Conservation (phyloP, 2,329 filamentous ascomycete species). For the Aspergillus proliferans region DNA sequence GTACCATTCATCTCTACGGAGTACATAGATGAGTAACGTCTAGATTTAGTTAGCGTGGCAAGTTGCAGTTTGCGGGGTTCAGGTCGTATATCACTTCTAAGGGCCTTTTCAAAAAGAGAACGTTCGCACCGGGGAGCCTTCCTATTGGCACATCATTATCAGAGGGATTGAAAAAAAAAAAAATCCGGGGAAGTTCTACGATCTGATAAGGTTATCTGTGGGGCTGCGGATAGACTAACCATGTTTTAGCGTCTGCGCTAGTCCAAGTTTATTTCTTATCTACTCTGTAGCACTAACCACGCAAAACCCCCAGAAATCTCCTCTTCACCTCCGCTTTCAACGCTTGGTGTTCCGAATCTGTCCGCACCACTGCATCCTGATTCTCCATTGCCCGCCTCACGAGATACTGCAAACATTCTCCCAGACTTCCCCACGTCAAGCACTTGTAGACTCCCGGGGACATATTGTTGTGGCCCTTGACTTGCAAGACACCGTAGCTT, state of each 20-base stretch:
- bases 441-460: conserved; percentile 47
- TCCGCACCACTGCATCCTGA: conserved; percentile 51
- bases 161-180: no score
- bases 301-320: not conserved
- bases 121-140: no score
- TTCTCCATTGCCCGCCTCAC: conserved; percentile 54
- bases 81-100: no score
- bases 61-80: no score
- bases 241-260: not conserved
- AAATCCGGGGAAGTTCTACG: not conserved
- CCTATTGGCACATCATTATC: no score
- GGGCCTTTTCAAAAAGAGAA: no score
- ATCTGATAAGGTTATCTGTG: not conserved
- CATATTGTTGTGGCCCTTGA: conserved; percentile 25
- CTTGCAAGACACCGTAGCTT: conserved; percentile 47
- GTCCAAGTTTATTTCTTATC: not conserved
- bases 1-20: no score
- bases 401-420: conserved; percentile 75
- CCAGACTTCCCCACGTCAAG: conserved; percentile 51
- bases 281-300: no score
- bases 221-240: not conserved
- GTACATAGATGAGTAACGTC: no score
- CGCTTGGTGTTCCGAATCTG: conserved; percentile 37
- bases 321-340: conserved; percentile 17
- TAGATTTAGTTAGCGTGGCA: no score